Evolutionary conservation across 192 early-diverging fungal species (phyloP).

Genomic region (Glomus cerebriforme): DNA sequence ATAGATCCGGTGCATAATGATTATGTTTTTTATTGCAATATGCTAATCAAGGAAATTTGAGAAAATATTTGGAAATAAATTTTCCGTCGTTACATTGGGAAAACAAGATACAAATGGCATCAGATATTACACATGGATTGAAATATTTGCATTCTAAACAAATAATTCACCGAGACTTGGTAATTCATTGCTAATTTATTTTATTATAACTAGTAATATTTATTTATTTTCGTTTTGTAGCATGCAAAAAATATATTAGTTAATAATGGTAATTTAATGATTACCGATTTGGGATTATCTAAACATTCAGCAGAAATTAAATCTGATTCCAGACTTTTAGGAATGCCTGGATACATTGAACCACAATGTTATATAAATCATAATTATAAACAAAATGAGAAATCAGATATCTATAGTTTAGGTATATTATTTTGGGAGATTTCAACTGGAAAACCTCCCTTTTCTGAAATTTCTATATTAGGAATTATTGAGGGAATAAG

Average conservation of each 20-base stretch:
- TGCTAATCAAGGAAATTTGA: conserved; percentile 7
- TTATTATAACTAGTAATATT: too few relatives aligned
- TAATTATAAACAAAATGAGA: conserved; percentile 26
- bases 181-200: background rate
- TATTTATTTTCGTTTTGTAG: background rate
- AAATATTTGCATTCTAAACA: background rate
- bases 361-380: background rate
- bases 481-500: conserved; percentile 35
- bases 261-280: background rate
- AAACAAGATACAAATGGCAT: background rate
- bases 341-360: conserved; percentile 3
- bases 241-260: conserved; percentile 28
- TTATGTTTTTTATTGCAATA: background rate
- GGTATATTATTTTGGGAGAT: conserved; percentile 49
- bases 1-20: background rate
- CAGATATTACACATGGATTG: conserved; percentile 8
- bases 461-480: background rate
- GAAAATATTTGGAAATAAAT: conserved; percentile 11
- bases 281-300: conserved; percentile 24
- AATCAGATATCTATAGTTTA: conserved; percentile 46
- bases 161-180: conserved; percentile 21
- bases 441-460: conserved; percentile 38
- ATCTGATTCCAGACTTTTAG: background rate
- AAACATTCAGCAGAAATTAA: background rate
- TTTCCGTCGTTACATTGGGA: background rate